Base-by-base conservation (phyloP, 2,329 filamentous ascomycete genomes). In the Colletotrichum sp. region DNA sequence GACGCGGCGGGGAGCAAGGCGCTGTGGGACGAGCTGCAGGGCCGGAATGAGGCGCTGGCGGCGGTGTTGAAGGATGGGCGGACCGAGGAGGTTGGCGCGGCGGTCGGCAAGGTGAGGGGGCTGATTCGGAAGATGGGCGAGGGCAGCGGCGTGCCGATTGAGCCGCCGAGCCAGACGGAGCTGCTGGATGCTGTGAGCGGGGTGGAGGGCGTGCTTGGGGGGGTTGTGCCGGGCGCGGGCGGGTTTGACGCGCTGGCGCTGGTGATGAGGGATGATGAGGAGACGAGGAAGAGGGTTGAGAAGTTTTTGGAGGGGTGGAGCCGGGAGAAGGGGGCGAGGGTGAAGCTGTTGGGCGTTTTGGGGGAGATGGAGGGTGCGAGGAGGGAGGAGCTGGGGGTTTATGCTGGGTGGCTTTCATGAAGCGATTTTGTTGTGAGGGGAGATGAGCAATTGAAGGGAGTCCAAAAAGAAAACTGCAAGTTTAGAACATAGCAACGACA, bases 181-280 rank as follows among this genome's bases (percentile, higher is more conserved):
- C 88, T 99, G 76, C 87, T 99, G 44, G 94, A 99, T 85, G 94
- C 92, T 12, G 89, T 96, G 73, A 90, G 86, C n/a, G 81, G 80
- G 6, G 86, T 98, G 2, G 90, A 94, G 0, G 97, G 96, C 8
- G 96, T 99, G 5, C 91, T 96, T 78, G 96, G 96, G 1, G 97
- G 96, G 1, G 95, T 99, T 0, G 97, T 98, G 0, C 97, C 97
- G 0, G 97, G 97, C 0, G 97, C 97, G 0, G 97, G 97, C 12
- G 97, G 97, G 0, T 98, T 95, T 81, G 97, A 99, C 87, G 97
- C 97, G 2, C 90, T 98, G 71, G 94, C 94, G 1, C 84, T 99
- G 76, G 84, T 99, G 75, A 91, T 98, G 78, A 90, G 90, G 80
- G 95, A 98, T 80, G 92, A 94, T 69, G 89, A 88, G 44, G 90